These are phyloP conservation scores for Pyrrhoderma lamaoense DNA, from an alignment of 1,284 basidiomycete genomes.

Conservation along the genomic window DNA sequence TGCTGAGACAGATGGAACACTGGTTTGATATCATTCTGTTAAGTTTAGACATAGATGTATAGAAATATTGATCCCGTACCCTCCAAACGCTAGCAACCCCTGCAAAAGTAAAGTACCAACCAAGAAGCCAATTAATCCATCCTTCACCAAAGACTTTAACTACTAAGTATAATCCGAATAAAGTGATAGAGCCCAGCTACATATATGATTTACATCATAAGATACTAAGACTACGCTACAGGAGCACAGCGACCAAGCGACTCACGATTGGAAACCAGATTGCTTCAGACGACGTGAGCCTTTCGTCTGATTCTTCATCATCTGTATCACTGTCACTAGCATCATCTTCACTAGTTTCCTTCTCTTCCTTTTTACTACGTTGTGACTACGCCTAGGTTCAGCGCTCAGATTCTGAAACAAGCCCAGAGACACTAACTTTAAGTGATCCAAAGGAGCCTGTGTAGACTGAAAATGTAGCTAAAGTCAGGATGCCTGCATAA, in stretches of 20 bases:
- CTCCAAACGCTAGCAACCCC: conserved; percentile 66
- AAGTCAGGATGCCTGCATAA: conserved; percentile 55
- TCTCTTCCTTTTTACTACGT: conserved; percentile 24
- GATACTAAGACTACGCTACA: too few species aligned
- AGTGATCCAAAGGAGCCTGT: conserved; percentile 62
- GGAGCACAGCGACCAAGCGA: conserved; percentile 12
- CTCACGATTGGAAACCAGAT: conserved; percentile 71
- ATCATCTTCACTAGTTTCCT: conserved; percentile 24
- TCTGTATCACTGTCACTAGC: conserved; percentile 38
- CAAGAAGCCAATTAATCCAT: conserved; percentile 75
- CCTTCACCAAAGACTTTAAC: conserved; percentile 74
- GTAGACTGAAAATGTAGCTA: conserved; percentile 59
- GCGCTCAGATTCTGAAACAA: too few species aligned
- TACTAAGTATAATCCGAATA: conserved; percentile 62
- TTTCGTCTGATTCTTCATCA: conserved; percentile 43
- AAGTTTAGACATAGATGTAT: not conserved
- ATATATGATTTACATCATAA: not conserved
- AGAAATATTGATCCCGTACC: conserved; percentile 30
- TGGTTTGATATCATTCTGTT: conserved; percentile 23
- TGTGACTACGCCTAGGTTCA: conserved; percentile 19
- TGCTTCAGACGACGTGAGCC: conserved; percentile 61
- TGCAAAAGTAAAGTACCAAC: conserved; percentile 68
- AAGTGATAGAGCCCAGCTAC: conserved; percentile 57
- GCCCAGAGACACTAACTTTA: conserved; percentile 34
- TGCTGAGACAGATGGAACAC: conserved; percentile 44